Base-by-base conservation (phyloP, 2,329 filamentous ascomycete genomes). In the Sporothrix humicola region DNA sequence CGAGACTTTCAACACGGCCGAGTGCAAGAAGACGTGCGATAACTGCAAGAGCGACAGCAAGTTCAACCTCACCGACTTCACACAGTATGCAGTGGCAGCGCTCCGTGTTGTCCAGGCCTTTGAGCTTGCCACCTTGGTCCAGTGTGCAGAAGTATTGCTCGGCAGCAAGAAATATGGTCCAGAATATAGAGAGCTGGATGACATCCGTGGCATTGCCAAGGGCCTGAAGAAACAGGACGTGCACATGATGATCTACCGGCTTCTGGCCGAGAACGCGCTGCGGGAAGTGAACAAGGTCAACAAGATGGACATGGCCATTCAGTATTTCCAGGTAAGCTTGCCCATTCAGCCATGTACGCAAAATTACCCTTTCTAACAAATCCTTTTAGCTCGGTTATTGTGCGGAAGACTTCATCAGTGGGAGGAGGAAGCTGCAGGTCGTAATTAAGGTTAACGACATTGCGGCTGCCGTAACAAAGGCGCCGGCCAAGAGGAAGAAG, bases 131-230 rank as follows among this genome's bases (percentile, higher is more conserved):
- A 97, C 94, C 6, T 83, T 95, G 73, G 86, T 90, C 17, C 92
- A 97, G 79, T 95, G 93, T 79, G 89, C 93, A n/a, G 94, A 98
- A 78, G 87, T 97, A 50, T 89, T 98, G 76, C 87, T 91, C 76
- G 96, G 95, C 7, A 90, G 87, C 73, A 88, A 87, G 75, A 88
- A 85, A 73, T 89, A 46, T 42, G n/a, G 17, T 12, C 17, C 7
- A 4, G 37, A 48, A n/a, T 15, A 31, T 12, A n/a, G 44, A 46
- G 26, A 69, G 9, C 17, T 71, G 20, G 79, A 83, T 3, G 82
- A 87, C 20, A 88, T 90, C 73, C 90, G 90, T 80, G 94, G 93
- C 15, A 86, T 87, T 58, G 94, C 92, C 15, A 89, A 87, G 75
- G 84, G 88, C 17, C 83, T 97, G 77, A 90, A 92, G 73, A 90